phyloP scores from a whole-genome alignment of 2,329 filamentous ascomycete species.

The Xylaria sp. region DNA sequence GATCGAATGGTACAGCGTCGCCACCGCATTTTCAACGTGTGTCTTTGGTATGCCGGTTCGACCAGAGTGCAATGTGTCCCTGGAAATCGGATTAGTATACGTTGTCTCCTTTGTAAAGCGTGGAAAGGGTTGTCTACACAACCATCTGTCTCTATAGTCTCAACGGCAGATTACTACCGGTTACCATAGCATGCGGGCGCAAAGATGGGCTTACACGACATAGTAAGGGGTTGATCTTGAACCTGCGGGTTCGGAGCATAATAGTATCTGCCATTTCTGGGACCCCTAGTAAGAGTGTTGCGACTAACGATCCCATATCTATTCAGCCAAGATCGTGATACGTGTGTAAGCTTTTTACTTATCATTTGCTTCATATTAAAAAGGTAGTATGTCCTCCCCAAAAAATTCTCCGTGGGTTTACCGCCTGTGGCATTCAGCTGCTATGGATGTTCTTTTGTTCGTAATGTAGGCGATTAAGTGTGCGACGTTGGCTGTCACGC shows the following conservation, averaged over 20 bases:
- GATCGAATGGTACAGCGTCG: constrained; percentile 95
- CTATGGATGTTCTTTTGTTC: no score
- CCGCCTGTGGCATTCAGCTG: no score
- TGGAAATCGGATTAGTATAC: constrained; percentile 46
- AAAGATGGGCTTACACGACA: constrained; percentile 26
- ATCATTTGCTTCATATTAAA: no score
- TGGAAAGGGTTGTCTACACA: constrained; percentile 29
- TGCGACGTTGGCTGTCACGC: no score
- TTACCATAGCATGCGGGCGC: neutral
- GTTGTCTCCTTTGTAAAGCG: neutral
- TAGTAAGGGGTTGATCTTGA: constrained; percentile 99
- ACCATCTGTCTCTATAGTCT: constrained; percentile 33
- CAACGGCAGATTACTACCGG: constrained; percentile 11
- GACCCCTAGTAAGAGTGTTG: no score
- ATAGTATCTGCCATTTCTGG: constrained; percentile 87
- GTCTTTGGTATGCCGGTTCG: constrained; percentile 99
- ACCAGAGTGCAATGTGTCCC: constrained; percentile 99
- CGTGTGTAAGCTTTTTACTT: no score
- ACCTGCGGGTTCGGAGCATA: constrained; percentile 97
- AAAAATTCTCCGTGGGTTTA: no score
- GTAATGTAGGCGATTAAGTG: no score
- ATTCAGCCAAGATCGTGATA: no score
- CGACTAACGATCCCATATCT: no score
- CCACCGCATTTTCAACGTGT: constrained; percentile 94
- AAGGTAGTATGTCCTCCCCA: no score